Evolutionary conservation across 768 basidiomycete species (phyloP).

Genomic region (Auricularia heimuer): DNA sequence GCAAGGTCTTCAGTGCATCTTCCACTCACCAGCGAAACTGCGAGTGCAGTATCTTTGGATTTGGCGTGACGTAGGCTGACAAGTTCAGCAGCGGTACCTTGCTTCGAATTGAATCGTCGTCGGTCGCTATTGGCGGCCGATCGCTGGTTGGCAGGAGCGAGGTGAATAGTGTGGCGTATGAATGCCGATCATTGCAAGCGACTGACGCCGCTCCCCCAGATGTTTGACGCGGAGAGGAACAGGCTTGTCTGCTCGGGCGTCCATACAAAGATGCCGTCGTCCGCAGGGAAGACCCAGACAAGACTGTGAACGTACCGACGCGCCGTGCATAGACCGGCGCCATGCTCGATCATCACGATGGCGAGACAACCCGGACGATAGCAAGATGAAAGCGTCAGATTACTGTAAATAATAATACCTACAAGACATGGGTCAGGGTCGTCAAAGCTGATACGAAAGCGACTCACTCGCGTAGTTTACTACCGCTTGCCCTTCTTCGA

Average conservation of each 20-base stretch:
- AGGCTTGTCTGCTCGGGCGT: neutral
- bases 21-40: neutral
- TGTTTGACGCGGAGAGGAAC: neutral
- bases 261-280: neutral
- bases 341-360: too few species aligned
- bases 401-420: too few species aligned
- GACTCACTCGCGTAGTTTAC: too few species aligned
- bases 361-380: too few species aligned
- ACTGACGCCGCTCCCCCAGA: neutral
- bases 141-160: neutral
- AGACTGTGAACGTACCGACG: too few species aligned
- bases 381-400: too few species aligned
- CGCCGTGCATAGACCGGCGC: too few species aligned
- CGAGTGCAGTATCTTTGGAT: neutral
- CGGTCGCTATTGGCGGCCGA: neutral
- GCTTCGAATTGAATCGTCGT: neutral
- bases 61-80: neutral
- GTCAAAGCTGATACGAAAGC: too few species aligned
- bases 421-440: too few species aligned
- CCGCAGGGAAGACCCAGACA: neutral
- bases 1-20: neutral
- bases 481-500: slow-evolving; percentile 1
- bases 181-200: neutral
- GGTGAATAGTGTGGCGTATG: neutral
- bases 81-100: neutral